Evolutionary conservation across 768 basidiomycete genomes (phyloP), one percentile per base, ranked within the genome.

Genomic region (Suillus sp.): DNA sequence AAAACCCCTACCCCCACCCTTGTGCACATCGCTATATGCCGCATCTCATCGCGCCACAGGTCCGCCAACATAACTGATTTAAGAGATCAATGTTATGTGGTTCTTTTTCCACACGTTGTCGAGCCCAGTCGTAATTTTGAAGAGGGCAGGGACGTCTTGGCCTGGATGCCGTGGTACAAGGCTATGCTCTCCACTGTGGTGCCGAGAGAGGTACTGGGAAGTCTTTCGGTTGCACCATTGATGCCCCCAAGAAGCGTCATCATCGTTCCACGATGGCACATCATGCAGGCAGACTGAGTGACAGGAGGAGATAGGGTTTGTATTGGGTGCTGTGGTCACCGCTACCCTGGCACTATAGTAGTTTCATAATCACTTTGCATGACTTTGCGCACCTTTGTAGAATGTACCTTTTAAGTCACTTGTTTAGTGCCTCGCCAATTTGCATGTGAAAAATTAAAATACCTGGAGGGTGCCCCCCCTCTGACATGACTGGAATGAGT

Each of bases 121-220:
- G 7, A 72, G 60, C 48, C 64, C 32, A 71, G 7, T 72, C 73
- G 2, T 78, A 78, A 42, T 71, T 79, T 86, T 32, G 65, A 71
- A 11, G 75, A 75, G 25, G 84, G 81, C 1, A 68, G 67, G 9
- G 79, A 80, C 2, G 71, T 85, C 14, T 73, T 76, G 50, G 74
- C 81, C 8, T 86, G 84, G 82, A 69, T 75, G 42, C 86, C 86
- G 4, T 87, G 83, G 83, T 77, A 81, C 3, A 78, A 79, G 55
- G 67, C 81, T 45, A 67, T 72, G 2, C 45, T 79, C 13, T 61
- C 64, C 1, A 63, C 68, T 7, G 65, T 68, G 5, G 54, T 53
- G 25, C 60, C 68, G 22, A 59, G 53, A 14, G 62, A 56, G 16
- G 57, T 72, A 5, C 66, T 66, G 65, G 65, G 60, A 38, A 65